These are phyloP conservation scores for Chionographis japonica DNA, from an alignment of 106 monocot species.

Conservation along the genomic window DNA sequence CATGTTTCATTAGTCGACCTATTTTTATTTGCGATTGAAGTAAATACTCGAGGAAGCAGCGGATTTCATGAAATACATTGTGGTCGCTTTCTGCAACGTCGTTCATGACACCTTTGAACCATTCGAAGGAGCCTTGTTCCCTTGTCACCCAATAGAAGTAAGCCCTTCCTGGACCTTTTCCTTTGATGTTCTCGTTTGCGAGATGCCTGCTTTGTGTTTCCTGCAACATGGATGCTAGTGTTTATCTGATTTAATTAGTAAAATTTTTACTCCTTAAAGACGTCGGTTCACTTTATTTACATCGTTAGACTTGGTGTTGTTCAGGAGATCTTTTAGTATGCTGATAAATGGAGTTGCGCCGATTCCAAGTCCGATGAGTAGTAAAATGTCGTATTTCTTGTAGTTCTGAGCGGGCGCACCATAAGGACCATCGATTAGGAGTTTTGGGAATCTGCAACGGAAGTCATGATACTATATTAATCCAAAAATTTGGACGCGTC, in stretches of 20 bases:
- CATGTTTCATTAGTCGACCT: neutral
- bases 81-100: conserved; percentile 72
- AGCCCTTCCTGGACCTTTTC: conserved; percentile 50
- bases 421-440: conserved; percentile 43
- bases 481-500: too few species aligned
- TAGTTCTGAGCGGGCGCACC: conserved; percentile 58
- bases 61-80: conserved; percentile 20
- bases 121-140: conserved; percentile 82
- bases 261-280: too few species aligned
- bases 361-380: conserved; percentile 43
- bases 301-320: conserved; percentile 26
- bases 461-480: neutral
- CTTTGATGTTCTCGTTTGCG: conserved; percentile 16
- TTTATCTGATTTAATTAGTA: too few species aligned
- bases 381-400: conserved; percentile 48
- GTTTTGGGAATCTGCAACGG: conserved; percentile 29
- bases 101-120: conserved; percentile 88
- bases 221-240: conserved; percentile 6
- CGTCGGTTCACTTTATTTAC: neutral
- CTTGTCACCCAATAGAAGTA: conserved; percentile 95
- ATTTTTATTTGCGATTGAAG: neutral
- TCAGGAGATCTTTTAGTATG: conserved; percentile 46
- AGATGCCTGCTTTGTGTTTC: conserved; percentile 2
- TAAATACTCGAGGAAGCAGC: neutral
- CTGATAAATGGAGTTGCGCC: conserved; percentile 54